Conservation (phyloP, 768 basidiomycete species). For the Roridomyces roridus region DNA sequence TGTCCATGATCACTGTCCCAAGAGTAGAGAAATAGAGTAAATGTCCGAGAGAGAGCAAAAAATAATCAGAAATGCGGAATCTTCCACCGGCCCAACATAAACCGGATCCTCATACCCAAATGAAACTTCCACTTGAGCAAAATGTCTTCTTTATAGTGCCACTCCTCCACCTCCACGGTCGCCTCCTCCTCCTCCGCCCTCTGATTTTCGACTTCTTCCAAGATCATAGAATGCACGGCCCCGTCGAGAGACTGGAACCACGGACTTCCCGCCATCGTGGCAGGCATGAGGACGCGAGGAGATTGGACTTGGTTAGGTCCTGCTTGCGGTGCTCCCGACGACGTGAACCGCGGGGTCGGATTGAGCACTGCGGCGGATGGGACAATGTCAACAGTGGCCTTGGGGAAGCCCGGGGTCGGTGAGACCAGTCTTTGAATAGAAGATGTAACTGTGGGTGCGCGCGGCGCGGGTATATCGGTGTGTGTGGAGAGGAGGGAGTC, state of each 20-base stretch:
- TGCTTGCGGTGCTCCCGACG: constrained; percentile 14
- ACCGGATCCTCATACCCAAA: too few species aligned
- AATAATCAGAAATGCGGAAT: too few species aligned
- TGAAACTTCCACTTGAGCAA: too few species aligned
- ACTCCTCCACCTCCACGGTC: neutral
- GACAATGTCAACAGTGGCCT: neutral
- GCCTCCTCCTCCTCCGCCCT: neutral
- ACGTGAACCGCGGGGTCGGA: constrained; percentile 13
- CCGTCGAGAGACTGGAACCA: constrained; percentile 22
- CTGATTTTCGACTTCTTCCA: too few species aligned
- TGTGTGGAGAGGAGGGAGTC: neutral
- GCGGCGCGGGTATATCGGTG: too few species aligned
- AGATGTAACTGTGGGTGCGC: too few species aligned
- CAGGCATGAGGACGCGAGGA: constrained; percentile 14
- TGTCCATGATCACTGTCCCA: too few species aligned
- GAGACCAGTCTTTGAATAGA: constrained; percentile 13
- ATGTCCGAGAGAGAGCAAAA: too few species aligned
- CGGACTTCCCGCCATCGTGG: constrained; percentile 17
- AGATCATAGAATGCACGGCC: neutral
- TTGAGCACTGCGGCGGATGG: neutral
- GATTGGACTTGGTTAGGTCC: constrained; percentile 19
- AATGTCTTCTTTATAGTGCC: too few species aligned
- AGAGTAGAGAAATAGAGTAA: too few species aligned
- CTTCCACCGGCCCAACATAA: too few species aligned
- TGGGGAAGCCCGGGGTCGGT: neutral